phyloP scores from a whole-genome alignment of 2,329 filamentous ascomycete genomes.

The Stagonosporopsis cucurbitacearum region DNA sequence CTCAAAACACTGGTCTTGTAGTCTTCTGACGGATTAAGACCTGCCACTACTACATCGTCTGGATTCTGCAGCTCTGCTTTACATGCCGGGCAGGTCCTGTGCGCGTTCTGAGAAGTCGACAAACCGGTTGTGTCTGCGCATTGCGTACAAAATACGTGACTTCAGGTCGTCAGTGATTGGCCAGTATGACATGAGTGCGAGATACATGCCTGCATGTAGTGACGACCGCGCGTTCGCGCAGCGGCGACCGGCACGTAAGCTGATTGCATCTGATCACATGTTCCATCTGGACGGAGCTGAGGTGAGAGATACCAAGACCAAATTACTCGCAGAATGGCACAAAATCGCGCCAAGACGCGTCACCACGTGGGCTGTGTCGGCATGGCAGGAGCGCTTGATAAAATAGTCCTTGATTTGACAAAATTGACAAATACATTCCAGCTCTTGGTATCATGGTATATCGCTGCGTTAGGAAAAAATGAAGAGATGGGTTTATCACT shows the following conservation, averaged over 20 bases:
- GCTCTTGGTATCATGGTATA: constrained; percentile 30
- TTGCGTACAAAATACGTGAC: constrained; percentile 83
- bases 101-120: constrained; percentile 59
- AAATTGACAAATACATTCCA: constrained; percentile 6
- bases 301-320: not conserved
- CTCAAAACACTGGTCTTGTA: constrained; percentile 88
- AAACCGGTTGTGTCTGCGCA: constrained; percentile 74
- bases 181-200: not conserved
- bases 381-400: constrained; percentile 24
- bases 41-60: constrained; percentile 75
- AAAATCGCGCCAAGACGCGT: constrained; percentile 8
- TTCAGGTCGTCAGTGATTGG: constrained; percentile 46
- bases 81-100: constrained; percentile 77
- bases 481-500: not conserved
- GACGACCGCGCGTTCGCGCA: constrained; percentile 76
- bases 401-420: not conserved
- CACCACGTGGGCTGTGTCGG: constrained; percentile 14
- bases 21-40: constrained; percentile 81
- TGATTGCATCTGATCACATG: constrained; percentile 79
- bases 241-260: constrained; percentile 73
- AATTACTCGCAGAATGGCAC: constrained; percentile 7
- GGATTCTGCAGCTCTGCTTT: constrained; percentile 69
- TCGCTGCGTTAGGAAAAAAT: constrained; percentile 27
- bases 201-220: constrained; percentile 80
- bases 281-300: constrained; percentile 64